These are phyloP conservation scores for Cordyceps farinosa DNA, from an alignment of 2,329 filamentous ascomycete species.

Conservation along the genomic window DNA sequence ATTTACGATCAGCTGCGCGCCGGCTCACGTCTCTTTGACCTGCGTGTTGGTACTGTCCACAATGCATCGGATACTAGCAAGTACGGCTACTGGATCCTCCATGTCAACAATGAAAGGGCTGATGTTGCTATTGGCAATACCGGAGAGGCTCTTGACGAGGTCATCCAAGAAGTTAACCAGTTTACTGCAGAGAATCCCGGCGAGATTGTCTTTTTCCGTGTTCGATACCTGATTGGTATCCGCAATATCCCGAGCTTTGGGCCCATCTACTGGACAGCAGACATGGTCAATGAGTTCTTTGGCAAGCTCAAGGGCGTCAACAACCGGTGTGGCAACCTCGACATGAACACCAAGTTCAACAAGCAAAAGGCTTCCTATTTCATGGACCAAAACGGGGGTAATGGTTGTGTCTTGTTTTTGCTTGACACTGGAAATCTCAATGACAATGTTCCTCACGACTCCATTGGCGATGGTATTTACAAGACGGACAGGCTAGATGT, in stretches of 20 bases:
- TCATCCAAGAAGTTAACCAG: constrained; percentile 42
- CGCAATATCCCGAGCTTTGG: constrained; percentile 31
- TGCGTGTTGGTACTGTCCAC: constrained; percentile 37
- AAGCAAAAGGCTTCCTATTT: constrained; percentile 28
- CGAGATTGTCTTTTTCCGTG: constrained; percentile 44
- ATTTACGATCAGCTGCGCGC: constrained; percentile 43
- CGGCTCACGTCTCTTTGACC: constrained; percentile 46
- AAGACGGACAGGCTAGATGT: constrained; percentile 23
- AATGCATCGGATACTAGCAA: constrained; percentile 16
- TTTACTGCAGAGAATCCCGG: constrained; percentile 42
- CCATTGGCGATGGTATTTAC: constrained; percentile 31
- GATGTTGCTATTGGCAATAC: constrained; percentile 41
- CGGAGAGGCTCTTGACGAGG: constrained; percentile 41
- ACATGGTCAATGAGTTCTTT: constrained; percentile 42
- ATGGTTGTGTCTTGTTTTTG: constrained; percentile 33
- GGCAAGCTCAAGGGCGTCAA: constrained; percentile 38
- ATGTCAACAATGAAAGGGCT: constrained; percentile 35
- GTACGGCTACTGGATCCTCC: constrained; percentile 39
- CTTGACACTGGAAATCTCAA: constrained; percentile 25
- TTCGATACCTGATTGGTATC: constrained; percentile 41
- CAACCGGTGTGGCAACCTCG: constrained; percentile 35
- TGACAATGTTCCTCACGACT: constrained; percentile 23
- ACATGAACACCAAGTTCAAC: constrained; percentile 24
- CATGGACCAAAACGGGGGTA: constrained; percentile 31
- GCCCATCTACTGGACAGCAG: constrained; percentile 33